Base-by-base conservation (phyloP, 1,284 basidiomycete species). In the Blastosporella zonata region DNA sequence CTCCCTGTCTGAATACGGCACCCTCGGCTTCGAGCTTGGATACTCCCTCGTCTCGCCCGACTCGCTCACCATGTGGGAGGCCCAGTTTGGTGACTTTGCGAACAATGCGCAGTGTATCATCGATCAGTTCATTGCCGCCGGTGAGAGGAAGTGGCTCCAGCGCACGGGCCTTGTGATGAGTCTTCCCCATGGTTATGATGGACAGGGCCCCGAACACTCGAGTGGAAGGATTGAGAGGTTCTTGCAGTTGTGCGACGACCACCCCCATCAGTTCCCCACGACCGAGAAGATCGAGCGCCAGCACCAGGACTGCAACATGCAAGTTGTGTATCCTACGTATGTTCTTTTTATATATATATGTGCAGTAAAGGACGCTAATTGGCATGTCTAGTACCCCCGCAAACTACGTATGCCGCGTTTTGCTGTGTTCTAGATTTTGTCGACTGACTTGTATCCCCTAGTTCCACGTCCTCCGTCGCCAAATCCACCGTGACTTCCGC, bases 301-400 rank as follows among this genome's bases (percentile, higher is more conserved):
- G 66, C 94, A 97, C 67, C 97, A 99, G 74, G 97, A 99, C 68
- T 96, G 93, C 70, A 99, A 99, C 69, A 95, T 99, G 93, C 96
- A 98, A 71, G 87, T 98, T 57, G 92, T 97, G 33, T 98, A 98
- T 73, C 89, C 92, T 15, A 95, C 95, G 81, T 88, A 64, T 67
- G 86, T 76, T 43, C 37, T 43, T 23, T 8, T 48, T 2, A 28
- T 43, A 17, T 25, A 9, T 40, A 18, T 29, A 6, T 37, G 6
- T 27, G 25, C 37, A 13, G 27, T 29, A 28, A 29, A 45, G 22
- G 44, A 67, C 35, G 60, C 48, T 47, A 43, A 47, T 15, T 45
- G 12, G 8, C 29, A 42, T 54, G 33, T 51, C 6, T 57, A 89
- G 85, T 28, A 95, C 92, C 0, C 91, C 92, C 8, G 88, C 93